Base-by-base conservation (phyloP, 208 protist genomes). In the Leishmania braziliensis region DNA sequence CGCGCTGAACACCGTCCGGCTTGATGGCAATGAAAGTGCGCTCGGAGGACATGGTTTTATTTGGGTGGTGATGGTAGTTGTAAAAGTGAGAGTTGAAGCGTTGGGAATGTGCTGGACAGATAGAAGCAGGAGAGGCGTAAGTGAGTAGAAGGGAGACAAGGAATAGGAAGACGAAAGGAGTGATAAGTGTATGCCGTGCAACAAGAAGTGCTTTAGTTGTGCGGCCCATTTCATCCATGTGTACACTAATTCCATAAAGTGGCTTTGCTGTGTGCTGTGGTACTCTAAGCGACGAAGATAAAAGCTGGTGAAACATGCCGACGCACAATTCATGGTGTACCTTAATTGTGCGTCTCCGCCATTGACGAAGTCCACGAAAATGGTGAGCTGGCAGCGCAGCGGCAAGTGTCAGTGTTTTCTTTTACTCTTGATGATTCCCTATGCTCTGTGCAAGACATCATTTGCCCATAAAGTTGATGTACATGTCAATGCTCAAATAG, bases 21-120 rank as follows among this genome's bases (percentile, higher is more conserved):
- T 99, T 99, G 85, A 99, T 88, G 71, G 96, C 95, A 84, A 99
- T 98, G 90, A 98, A 99, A 65, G 98, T 99, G 74, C 98, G 93
- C 87, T 99, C 98, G 80, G 85, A 91, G 60, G 90, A 80, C 90
- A 95, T 95, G 71, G 8, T 83, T 6, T 72, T 70, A 14, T 70
- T 46, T 51, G 82, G 48, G 73, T 43, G 53, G 53, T 43, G 73
- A 46, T n/a, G 53, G 33, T 62, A 20, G 36, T 39, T 0, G 51
- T 6, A 48, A 63, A 50, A 26, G 26, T 51, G 73, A 23, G n/a
- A 63, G 54, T 23, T 58, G 50, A 39, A 16, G 20, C n/a, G n/a
- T 65, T 65, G 60, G n/a, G 60, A 16, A 65, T 36, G n/a, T 36
- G 20, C 60, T 65, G 43, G 39, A 6, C 12, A 18, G 16, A 54